These are phyloP conservation scores for Lipomyces lipofer DNA, from an alignment of 805 yeast genomes.

Conservation along the genomic window DNA sequence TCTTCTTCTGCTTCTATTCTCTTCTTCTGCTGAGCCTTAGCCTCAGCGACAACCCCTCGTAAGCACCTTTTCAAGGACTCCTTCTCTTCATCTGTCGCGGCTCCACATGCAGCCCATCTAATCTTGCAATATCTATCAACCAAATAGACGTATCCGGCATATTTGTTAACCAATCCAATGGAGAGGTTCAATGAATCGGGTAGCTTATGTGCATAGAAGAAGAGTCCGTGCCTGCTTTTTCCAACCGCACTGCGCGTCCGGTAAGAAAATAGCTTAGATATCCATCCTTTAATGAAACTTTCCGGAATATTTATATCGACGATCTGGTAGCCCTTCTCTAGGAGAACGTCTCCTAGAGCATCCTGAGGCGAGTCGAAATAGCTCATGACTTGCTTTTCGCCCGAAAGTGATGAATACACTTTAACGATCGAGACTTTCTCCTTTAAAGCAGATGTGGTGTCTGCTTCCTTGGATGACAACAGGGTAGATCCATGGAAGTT, in stretches of 20 bases:
- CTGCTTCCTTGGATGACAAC: slow-evolving; percentile 34
- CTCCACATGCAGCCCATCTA: slow-evolving; percentile 91
- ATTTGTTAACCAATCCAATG: slow-evolving; percentile 67
- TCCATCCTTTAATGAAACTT: slow-evolving; percentile 63
- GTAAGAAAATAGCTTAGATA: slow-evolving; percentile 55
- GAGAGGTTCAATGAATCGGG: slow-evolving; percentile 16
- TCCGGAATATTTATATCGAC: slow-evolving; percentile 79
- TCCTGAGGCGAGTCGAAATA: slow-evolving; percentile 55
- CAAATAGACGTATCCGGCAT: slow-evolving; percentile 79
- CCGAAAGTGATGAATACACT: slow-evolving; percentile 65
- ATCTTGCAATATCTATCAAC: slow-evolving; percentile 73
- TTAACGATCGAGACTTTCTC: slow-evolving; percentile 65
- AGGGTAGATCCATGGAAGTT: slow-evolving; percentile 66
- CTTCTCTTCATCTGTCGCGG: slow-evolving; percentile 66
- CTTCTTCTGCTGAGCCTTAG: slow-evolving; percentile 4
- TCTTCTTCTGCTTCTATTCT: neutral
- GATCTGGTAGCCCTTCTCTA: slow-evolving; percentile 55
- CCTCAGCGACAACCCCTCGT: slow-evolving; percentile 24
- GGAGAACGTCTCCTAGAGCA: slow-evolving; percentile 43
- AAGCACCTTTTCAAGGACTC: slow-evolving; percentile 31
- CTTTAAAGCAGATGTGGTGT: slow-evolving; percentile 44
- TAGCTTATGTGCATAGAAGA: slow-evolving; percentile 44
- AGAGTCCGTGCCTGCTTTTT: slow-evolving; percentile 53
- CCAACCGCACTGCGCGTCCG: slow-evolving; percentile 50
- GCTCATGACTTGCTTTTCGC: slow-evolving; percentile 63